phyloP scores from a whole-genome alignment of 2,329 filamentous ascomycete genomes.

The Acrocalymma vagum region DNA sequence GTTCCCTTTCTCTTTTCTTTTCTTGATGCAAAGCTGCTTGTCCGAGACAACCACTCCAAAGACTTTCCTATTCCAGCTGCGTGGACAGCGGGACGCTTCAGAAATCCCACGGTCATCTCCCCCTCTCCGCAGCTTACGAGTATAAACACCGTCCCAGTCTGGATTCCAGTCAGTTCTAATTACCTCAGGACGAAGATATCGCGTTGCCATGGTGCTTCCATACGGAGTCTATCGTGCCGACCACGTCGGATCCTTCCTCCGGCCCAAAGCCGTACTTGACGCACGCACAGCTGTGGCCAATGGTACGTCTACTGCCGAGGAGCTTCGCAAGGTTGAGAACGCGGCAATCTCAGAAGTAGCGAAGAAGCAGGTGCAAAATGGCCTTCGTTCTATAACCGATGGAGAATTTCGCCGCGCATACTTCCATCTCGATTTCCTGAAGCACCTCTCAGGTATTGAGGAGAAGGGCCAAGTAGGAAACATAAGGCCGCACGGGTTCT shows the following conservation, averaged over 20 bases:
- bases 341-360: constrained; percentile 59
- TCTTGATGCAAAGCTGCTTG: too few relatives aligned
- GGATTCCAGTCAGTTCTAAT: constrained; percentile 3
- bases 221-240: constrained; percentile 56
- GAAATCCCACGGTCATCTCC: too few relatives aligned
- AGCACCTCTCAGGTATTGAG: constrained; percentile 63
- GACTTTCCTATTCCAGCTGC: too few relatives aligned
- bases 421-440: constrained; percentile 68
- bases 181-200: too few relatives aligned
- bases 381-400: constrained; percentile 62
- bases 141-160: too few relatives aligned
- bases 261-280: constrained; percentile 59
- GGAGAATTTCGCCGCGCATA: constrained; percentile 66
- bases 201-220: constrained; percentile 52
- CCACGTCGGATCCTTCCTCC: constrained; percentile 65
- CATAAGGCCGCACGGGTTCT: constrained; percentile 54
- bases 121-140: too few relatives aligned
- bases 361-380: constrained; percentile 58
- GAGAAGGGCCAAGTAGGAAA: constrained; percentile 59
- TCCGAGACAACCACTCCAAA: too few relatives aligned
- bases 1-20: too few relatives aligned
- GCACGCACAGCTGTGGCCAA: constrained; percentile 59
- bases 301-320: constrained; percentile 50
- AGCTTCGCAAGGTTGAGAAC: constrained; percentile 62
- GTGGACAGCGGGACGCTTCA: too few relatives aligned